Evolutionary conservation across 2,329 filamentous ascomycete species (phyloP), one percentile per base, ranked within the genome.

Genomic region (Colletotrichum melonis): DNA sequence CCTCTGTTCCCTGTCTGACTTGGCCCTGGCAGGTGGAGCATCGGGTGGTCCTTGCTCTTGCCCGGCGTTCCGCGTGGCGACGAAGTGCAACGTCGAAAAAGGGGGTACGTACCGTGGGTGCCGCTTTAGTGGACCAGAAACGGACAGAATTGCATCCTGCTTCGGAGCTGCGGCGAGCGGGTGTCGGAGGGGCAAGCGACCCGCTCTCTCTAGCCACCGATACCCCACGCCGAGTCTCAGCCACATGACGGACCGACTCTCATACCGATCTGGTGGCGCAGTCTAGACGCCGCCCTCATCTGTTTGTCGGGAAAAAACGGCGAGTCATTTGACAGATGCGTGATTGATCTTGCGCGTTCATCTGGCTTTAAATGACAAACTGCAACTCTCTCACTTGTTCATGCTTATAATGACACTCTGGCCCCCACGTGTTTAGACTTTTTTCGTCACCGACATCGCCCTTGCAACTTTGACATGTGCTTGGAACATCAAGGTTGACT

Each of bases 361-460:
- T 52, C 67, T 72, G 59, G 52, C 54, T 70, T 62, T 64, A 62
- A 69, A 60, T 65, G 35, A 38, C 56, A 62, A 73, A 56, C 52
- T 70, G 56, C 67, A 73, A 65, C 59, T 70, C 59, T 59, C 28
- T 64, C 42, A 46, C n/a, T 57, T 35, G 57, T 28, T 55, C 55
- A 70, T 70, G 70, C 67, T 71, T 26, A 57, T 71, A 62, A 62
- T 56, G 67, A 58, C 52, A 69, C 69, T 32, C 24, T 59, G 65
- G 60, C 60, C 71, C 70, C 67, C 67, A 73, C 60, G 67, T 59
- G n/a, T 55, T 54, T 73, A 60, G 58, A 66, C 71, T 71, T 73
- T 73, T 73, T 60, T 52, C 32, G 19, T 60, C 42, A 66, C 60
- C 67, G 62, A 73, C 22, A 62, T 71, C 56, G 71, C 49, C 67